Percentiles rank a stretch among this genome's conserved stretches.
phyloP scores from a whole-genome alignment of 2,329 filamentous ascomycete species.

The Furcasterigmium sp. region DNA sequence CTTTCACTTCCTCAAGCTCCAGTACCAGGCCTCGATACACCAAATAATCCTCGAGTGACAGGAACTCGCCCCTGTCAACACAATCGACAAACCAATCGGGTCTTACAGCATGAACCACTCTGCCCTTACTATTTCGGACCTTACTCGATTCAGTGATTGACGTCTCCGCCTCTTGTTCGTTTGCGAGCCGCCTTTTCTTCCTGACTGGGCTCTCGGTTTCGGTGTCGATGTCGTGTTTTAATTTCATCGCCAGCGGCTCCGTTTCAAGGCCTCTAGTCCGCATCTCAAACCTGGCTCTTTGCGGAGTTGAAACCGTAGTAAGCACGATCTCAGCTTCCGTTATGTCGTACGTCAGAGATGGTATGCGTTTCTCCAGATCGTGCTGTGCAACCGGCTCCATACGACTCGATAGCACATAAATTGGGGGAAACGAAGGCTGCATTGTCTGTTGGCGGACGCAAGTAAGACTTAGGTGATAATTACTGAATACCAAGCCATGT shows the following conservation, averaged over 20 bases:
- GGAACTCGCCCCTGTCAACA: constrained; percentile 32
- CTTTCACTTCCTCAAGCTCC: background rate
- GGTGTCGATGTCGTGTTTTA: background rate
- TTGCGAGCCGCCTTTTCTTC: constrained; percentile 32
- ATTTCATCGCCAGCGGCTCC: constrained; percentile 39
- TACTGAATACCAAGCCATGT: no score
- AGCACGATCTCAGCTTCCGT: constrained; percentile 69
- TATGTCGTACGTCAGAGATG: constrained; percentile 64
- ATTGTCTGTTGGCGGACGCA: background rate
- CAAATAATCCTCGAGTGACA: constrained; percentile 46
- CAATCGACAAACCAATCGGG: constrained; percentile 55
- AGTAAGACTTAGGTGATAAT: no score
- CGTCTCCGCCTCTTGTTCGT: constrained; percentile 11
- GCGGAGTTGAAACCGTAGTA: constrained; percentile 64
- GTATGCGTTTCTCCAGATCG: constrained; percentile 58
- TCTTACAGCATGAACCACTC: constrained; percentile 29
- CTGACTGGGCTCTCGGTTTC: constrained; percentile 11
- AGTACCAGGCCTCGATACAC: constrained; percentile 46
- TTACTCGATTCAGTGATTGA: constrained; percentile 22
- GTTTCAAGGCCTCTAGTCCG: constrained; percentile 59
- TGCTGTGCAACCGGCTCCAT: constrained; percentile 59
- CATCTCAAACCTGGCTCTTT: constrained; percentile 73
- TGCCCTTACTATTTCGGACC: background rate
- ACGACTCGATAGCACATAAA: constrained; percentile 70
- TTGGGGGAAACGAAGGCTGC: constrained; percentile 46